Evolutionary conservation across 108 stramenopile genomes (phyloP).

Genomic region (Nitzschia inconspicua): DNA sequence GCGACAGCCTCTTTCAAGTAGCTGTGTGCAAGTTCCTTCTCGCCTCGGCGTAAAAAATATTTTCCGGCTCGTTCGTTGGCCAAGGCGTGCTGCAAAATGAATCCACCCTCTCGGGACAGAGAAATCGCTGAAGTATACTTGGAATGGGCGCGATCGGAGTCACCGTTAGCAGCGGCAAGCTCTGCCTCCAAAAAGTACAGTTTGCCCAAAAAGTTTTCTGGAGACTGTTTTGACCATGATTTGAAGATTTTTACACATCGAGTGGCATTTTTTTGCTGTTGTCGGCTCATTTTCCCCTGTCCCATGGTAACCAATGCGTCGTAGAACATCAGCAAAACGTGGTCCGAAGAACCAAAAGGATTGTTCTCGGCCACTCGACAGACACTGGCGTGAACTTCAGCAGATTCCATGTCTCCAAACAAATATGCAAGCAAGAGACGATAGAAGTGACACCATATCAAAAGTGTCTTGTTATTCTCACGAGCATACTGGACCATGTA

Average conservation of each 20-base stretch:
- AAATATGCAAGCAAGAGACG: conserved; percentile 11
- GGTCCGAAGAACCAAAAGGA: conserved; percentile 19
- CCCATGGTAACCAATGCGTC: conserved; percentile 39
- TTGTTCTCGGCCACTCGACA: conserved; percentile 19
- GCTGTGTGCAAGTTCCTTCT: conserved; percentile 12
- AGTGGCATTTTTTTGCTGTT: conserved; percentile 3
- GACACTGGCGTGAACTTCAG: conserved; percentile 21
- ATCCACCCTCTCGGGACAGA: conserved; percentile 37
- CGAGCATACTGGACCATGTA: conserved; percentile 12
- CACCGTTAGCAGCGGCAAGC: conserved; percentile 30
- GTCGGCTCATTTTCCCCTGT: conserved; percentile 18
- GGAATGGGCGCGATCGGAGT: conserved; percentile 27
- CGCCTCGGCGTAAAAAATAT: conserved; percentile 16
- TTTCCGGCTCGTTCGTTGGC: conserved; percentile 44
- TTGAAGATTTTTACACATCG: conserved; percentile 18
- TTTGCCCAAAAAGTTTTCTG: conserved; percentile 48
- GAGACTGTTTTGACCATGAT: conserved; percentile 33
- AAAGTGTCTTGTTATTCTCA: conserved; percentile 18
- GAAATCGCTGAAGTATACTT: conserved; percentile 38
- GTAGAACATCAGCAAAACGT: conserved; percentile 29
- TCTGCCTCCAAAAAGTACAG: conserved; percentile 48
- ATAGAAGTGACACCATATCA: conserved; percentile 22
- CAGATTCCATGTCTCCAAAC: conserved; percentile 26
- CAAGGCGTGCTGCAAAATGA: conserved; percentile 43
- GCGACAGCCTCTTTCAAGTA: conserved; percentile 30